phyloP scores from a whole-genome alignment of 2,329 filamentous ascomycete genomes.

The Cladosporium phlei region DNA sequence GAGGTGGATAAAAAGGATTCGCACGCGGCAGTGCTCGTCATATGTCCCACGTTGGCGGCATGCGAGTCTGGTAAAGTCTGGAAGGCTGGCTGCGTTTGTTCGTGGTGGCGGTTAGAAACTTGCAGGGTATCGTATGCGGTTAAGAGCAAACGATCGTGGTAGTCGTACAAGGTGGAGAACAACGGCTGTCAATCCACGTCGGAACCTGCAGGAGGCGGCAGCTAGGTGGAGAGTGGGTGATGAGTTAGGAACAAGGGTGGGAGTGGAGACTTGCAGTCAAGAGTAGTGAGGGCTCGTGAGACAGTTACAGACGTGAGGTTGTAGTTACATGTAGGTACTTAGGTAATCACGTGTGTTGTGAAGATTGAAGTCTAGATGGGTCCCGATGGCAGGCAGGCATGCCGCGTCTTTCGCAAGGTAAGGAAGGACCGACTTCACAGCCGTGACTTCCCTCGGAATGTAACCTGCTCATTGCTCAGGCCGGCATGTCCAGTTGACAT shows the following conservation, averaged over 20 bases:
- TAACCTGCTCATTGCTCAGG: no score
- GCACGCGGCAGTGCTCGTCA: neutral
- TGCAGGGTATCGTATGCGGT: constrained; percentile 10
- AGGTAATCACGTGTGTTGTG: no score
- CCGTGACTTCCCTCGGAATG: no score
- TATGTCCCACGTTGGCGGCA: constrained; percentile 5
- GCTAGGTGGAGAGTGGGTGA: neutral
- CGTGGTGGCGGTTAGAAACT: constrained; percentile 12
- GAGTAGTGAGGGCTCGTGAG: no score
- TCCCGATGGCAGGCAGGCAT: no score
- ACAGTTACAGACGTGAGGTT: no score
- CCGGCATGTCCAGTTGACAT: no score
- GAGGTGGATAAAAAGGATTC: neutral
- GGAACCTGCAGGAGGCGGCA: constrained; percentile 8
- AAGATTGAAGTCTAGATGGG: no score
- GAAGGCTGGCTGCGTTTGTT: constrained; percentile 9
- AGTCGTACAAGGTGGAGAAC: constrained; percentile 10
- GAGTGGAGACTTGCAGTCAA: neutral
- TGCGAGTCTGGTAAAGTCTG: constrained; percentile 10
- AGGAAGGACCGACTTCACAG: no score
- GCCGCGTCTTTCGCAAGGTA: no score
- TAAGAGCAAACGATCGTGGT: constrained; percentile 5
- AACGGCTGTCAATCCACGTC: constrained; percentile 15
- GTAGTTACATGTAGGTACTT: no score
- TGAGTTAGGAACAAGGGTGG: neutral